These are phyloP conservation scores for Lagenaria siceraria DNA, from an alignment of 306 rosid genomes.

Conservation along the genomic window DNA sequence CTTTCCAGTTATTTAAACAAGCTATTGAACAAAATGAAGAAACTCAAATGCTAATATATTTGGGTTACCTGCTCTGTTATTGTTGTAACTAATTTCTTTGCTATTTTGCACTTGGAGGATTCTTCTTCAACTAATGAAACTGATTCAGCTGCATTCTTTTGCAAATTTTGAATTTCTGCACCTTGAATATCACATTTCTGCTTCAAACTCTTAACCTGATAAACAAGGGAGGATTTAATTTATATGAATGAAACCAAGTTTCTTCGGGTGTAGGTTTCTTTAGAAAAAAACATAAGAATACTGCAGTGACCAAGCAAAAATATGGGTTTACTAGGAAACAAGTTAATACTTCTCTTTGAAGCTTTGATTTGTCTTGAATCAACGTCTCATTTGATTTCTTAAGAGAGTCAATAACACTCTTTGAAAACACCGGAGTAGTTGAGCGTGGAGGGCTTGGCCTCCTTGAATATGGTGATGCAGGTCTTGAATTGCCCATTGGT, in stretches of 20 bases:
- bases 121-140: constrained; percentile 38
- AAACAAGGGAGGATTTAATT: constrained; percentile 12
- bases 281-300: background rate
- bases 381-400: constrained; percentile 54
- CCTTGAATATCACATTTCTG: constrained; percentile 51
- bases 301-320: background rate
- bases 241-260: constrained; percentile 4
- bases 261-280: background rate
- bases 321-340: constrained; percentile 7
- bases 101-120: constrained; percentile 41
- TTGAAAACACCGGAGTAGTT: constrained; percentile 58
- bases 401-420: constrained; percentile 67
- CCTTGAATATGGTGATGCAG: constrained; percentile 52
- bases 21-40: background rate
- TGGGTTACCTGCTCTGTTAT: constrained; percentile 56
- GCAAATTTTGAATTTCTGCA: constrained; percentile 38
- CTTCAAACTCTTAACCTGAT: constrained; percentile 49
- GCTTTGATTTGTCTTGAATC: constrained; percentile 55
- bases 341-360: constrained; percentile 49
- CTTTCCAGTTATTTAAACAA: background rate
- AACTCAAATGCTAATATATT: background rate
- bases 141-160: constrained; percentile 30
- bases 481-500: constrained; percentile 25
- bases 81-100: constrained; percentile 39
- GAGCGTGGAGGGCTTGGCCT: constrained; percentile 80